Evolutionary conservation across 75 land plant species (phyloP).

Genomic region (Cupressus sempervirens): DNA sequence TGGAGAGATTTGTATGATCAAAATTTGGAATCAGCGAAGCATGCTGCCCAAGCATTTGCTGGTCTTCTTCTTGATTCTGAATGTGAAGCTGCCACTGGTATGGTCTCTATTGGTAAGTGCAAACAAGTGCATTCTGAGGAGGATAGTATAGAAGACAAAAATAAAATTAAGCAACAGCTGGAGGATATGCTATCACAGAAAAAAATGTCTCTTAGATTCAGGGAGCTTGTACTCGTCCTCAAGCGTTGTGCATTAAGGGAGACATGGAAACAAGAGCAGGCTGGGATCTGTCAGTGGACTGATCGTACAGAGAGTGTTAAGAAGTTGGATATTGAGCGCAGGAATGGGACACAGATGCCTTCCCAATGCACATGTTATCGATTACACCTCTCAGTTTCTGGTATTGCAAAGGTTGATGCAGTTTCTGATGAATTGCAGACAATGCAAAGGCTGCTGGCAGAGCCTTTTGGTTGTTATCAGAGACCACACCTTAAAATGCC

Average conservation of each 20-base stretch:
- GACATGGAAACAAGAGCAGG: slow-evolving; percentile 30
- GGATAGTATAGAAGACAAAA: slow-evolving; percentile 19
- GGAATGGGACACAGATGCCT: no score
- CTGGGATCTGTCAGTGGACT: slow-evolving; percentile 12
- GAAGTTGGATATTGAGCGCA: no score
- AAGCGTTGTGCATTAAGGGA: slow-evolving; percentile 33
- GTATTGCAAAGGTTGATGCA: slow-evolving; percentile 19
- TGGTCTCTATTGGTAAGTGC: slow-evolving; percentile 14
- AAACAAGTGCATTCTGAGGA: no score
- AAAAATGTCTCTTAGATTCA: slow-evolving; percentile 16
- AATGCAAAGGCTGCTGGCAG: slow-evolving; percentile 21
- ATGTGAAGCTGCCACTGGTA: slow-evolving; percentile 1
- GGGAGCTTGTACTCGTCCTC: slow-evolving; percentile 28
- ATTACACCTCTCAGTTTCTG: no score
- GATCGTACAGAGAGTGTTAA: slow-evolving; percentile 18
- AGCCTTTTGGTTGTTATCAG: slow-evolving; percentile 14
- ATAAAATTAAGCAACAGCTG: slow-evolving; percentile 17
- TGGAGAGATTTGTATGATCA: slow-evolving; percentile 7
- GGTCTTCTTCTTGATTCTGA: slow-evolving; percentile 17
- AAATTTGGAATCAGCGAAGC: background rate
- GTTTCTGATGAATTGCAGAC: slow-evolving; percentile 14
- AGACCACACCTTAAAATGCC: slow-evolving; percentile 42
- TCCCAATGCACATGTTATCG: no score
- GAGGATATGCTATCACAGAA: slow-evolving; percentile 17
- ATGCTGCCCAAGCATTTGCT: slow-evolving; percentile 7